These are phyloP conservation scores for Lepidium didymum DNA, from an alignment of 345 rosid genomes.

Conservation along the genomic window DNA sequence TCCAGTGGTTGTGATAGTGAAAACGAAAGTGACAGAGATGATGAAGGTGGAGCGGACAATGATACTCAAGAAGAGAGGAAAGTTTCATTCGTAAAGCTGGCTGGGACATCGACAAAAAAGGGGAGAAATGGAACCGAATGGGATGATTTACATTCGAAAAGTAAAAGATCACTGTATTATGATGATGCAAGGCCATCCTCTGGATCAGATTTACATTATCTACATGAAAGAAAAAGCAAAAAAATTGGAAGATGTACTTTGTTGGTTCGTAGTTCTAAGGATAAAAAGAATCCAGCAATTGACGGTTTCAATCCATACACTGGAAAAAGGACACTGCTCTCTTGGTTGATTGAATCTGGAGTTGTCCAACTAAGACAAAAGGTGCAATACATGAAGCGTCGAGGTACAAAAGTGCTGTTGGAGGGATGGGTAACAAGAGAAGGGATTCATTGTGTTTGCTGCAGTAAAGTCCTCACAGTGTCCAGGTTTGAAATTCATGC, in stretches of 20 bases:
- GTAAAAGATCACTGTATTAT: constrained; percentile 36
- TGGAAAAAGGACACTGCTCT: constrained; percentile 73
- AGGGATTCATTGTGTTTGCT: constrained; percentile 92
- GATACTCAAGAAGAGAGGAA: constrained; percentile 62
- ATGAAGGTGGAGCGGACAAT: constrained; percentile 43
- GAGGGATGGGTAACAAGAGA: constrained; percentile 78
- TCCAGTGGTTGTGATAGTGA: constrained; percentile 32
- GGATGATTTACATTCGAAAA: constrained; percentile 31
- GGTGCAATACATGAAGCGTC: constrained; percentile 64
- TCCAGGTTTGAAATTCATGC: constrained; percentile 88
- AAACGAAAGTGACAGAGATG: constrained; percentile 37
- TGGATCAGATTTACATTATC: constrained; percentile 35
- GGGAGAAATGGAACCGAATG: constrained; percentile 30
- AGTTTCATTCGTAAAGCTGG: constrained; percentile 54
- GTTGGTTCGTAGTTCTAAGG: constrained; percentile 68
- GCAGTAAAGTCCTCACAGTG: constrained; percentile 62
- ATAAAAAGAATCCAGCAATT: constrained; percentile 42
- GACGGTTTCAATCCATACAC: constrained; percentile 68
- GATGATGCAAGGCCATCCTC: constrained; percentile 36
- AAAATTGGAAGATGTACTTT: constrained; percentile 77
- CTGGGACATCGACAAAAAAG: constrained; percentile 43
- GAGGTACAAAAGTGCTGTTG: constrained; percentile 44
- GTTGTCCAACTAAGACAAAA: constrained; percentile 55
- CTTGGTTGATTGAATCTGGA: constrained; percentile 88
- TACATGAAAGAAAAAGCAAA: constrained; percentile 65